phyloP scores from a whole-genome alignment of 129 eudicot species.

The Chrysanthemum makinoi region DNA sequence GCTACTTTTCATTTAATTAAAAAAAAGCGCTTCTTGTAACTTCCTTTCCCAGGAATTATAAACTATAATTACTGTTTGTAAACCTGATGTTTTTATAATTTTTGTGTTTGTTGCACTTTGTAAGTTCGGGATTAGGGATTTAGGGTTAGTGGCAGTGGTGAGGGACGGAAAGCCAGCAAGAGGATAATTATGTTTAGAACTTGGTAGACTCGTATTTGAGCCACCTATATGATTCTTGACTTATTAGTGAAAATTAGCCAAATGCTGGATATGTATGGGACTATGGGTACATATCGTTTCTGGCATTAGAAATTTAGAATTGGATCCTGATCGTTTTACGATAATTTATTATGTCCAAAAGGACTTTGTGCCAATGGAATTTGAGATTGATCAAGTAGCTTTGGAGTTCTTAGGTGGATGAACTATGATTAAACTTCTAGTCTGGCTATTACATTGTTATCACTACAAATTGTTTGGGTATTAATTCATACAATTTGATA shows the following conservation, averaged over 20 bases:
- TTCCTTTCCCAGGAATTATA: neutral
- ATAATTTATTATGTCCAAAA: slow-evolving; percentile 4
- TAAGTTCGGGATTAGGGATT: neutral
- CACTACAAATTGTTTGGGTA: neutral
- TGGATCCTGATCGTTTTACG: slow-evolving; percentile 3
- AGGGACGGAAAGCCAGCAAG: no score
- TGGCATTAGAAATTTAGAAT: neutral
- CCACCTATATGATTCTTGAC: slow-evolving; percentile 20
- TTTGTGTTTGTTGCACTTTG: neutral
- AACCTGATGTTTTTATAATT: neutral
- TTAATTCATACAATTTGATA: slow-evolving; percentile 4
- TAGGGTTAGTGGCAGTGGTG: no score
- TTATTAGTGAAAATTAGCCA: neutral
- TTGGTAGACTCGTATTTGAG: slow-evolving; percentile 1
- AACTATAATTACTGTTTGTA: slow-evolving; percentile 7
- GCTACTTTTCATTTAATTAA: slow-evolving; percentile 5
- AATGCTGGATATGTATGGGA: neutral
- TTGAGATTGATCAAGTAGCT: slow-evolving; percentile 1
- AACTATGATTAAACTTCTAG: slow-evolving; percentile 3
- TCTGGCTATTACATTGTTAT: neutral
- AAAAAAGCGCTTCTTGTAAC: neutral
- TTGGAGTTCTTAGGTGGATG: slow-evolving; percentile 3
- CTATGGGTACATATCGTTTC: neutral
- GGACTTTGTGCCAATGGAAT: slow-evolving; percentile 11
- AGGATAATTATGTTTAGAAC: slow-evolving; percentile 1